Evolutionary conservation across 2,329 filamentous ascomycete genomes (phyloP), one percentile per base, ranked within the genome.

Genomic region (Botrytis porri): DNA sequence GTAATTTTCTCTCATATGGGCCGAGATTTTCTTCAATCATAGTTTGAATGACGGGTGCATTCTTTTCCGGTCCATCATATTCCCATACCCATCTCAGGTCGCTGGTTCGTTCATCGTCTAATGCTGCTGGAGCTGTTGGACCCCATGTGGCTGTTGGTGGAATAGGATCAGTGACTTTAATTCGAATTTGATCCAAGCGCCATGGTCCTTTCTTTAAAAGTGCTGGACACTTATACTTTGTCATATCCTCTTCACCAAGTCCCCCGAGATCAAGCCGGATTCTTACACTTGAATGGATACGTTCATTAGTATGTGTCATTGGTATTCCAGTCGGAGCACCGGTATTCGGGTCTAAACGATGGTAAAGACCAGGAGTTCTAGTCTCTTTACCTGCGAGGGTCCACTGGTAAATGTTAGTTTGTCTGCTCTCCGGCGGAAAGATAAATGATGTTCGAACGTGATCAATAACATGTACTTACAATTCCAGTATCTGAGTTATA

Each of bases 1-100:
- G 77, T 25, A 88, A 74, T 74, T 85, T 84, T 64, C 83, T 79
- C 78, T 89, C 86, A 78, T 85, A 88, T 1, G 85, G 86, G 0
- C 87, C 87, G 6, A 89, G 76, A 7, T 82, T 84, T 77, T 88
- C 87, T 76, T 89, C 87, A 7, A 86, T 81, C 82, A 89, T 81
- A 41, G 83, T 80, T 37, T 81, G 72, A n/a, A 70, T 80, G 75
- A 82, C 79, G 3, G 85, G 85, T 12, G 84, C 85, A 3, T 81
- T 77, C 32, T 77, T 76, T 70, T 86, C 82, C 0, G 82, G 79
- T 0, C 87, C 87, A 25, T 80, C 78, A 64, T 87, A 89, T 77
- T 86, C 84, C 87, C 87, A 89, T 2, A 86, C 80, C 87, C 87
- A 89, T 54, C 85, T 82, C 41, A 81, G 77, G 12, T 79, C 75